Conservation (phyloP, 169 alveolate species). For the Plasmodium inui region DNA sequence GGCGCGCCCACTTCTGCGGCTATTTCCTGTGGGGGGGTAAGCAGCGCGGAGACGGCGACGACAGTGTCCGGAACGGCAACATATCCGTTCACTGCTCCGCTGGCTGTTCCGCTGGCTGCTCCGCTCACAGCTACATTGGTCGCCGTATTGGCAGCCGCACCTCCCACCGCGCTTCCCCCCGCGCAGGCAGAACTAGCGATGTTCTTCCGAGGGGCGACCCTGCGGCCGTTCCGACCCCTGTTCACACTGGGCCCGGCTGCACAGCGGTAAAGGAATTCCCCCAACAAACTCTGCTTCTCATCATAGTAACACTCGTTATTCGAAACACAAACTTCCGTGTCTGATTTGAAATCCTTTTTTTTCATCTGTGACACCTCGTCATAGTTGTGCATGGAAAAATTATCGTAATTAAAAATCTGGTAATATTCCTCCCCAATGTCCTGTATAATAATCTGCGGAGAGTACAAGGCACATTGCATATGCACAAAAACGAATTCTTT, state of each 20-base stretch:
- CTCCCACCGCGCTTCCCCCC: not conserved
- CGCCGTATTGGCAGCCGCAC: not conserved
- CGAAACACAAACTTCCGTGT: slow-evolving; percentile 18
- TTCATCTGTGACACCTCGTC: not conserved
- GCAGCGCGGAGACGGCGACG: not conserved
- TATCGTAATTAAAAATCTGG: slow-evolving; percentile 68
- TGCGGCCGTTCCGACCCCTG: not conserved
- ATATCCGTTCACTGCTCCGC: too few species aligned
- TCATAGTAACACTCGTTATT: slow-evolving; percentile 40
- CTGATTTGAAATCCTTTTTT: slow-evolving; percentile 28
- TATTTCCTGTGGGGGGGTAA: not conserved
- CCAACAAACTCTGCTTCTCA: slow-evolving; percentile 33
- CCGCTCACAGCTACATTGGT: not conserved
- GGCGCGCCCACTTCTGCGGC: not conserved
- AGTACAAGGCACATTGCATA: slow-evolving; percentile 65
- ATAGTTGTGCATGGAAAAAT: slow-evolving; percentile 1
- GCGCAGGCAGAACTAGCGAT: not conserved
- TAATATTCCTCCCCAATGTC: slow-evolving; percentile 63
- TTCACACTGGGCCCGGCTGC: not conserved
- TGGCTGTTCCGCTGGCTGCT: too few species aligned
- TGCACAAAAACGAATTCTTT: slow-evolving; percentile 55
- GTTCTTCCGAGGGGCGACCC: not conserved
- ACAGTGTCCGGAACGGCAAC: not conserved
- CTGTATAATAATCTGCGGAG: slow-evolving; percentile 60
- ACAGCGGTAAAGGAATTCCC: slow-evolving; percentile 18